phyloP scores from a whole-genome alignment of 2,329 filamentous ascomycete genomes.

The Xylariales sp. region DNA sequence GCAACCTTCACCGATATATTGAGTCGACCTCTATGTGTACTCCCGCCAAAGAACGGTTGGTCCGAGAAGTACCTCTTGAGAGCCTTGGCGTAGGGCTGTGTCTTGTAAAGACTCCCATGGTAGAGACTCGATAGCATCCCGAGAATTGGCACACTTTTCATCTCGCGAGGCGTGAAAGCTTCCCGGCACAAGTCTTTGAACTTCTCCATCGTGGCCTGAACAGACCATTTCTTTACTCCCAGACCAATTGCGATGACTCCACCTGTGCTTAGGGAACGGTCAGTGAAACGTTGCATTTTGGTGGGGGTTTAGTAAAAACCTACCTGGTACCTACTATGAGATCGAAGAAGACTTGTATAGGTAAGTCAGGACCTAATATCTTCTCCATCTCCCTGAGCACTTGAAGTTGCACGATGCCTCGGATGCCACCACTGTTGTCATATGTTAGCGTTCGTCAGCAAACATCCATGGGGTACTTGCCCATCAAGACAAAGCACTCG shows the following conservation, averaged over 20 bases:
- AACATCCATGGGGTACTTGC: slow-evolving; percentile 12
- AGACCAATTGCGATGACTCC: slow-evolving; percentile 26
- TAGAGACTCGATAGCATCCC: slow-evolving; percentile 24
- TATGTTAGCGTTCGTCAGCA: neutral
- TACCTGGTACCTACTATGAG: slow-evolving; percentile 27
- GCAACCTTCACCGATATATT: slow-evolving; percentile 24
- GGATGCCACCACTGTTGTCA: slow-evolving; percentile 21
- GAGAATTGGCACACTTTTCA: slow-evolving; percentile 24
- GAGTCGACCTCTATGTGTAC: slow-evolving; percentile 19
- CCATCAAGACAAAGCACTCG: slow-evolving; percentile 26
- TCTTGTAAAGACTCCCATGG: slow-evolving; percentile 28
- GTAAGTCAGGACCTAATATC: slow-evolving; percentile 24
- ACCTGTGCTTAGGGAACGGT: slow-evolving; percentile 21
- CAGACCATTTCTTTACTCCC: slow-evolving; percentile 29
- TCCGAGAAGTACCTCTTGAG: slow-evolving; percentile 24
- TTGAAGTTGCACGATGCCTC: slow-evolving; percentile 24
- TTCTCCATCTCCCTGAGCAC: slow-evolving; percentile 25
- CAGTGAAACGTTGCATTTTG: too few species aligned
- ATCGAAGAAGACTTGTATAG: slow-evolving; percentile 28
- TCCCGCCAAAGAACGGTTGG: slow-evolving; percentile 25
- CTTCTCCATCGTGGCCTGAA: slow-evolving; percentile 23
- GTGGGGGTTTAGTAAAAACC: slow-evolving; percentile 10
- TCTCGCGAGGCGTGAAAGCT: slow-evolving; percentile 23
- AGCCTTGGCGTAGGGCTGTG: slow-evolving; percentile 22
- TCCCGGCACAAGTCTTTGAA: slow-evolving; percentile 26